Base-by-base conservation (phyloP, 768 basidiomycete species). In the Chalciporus chontae region DNA sequence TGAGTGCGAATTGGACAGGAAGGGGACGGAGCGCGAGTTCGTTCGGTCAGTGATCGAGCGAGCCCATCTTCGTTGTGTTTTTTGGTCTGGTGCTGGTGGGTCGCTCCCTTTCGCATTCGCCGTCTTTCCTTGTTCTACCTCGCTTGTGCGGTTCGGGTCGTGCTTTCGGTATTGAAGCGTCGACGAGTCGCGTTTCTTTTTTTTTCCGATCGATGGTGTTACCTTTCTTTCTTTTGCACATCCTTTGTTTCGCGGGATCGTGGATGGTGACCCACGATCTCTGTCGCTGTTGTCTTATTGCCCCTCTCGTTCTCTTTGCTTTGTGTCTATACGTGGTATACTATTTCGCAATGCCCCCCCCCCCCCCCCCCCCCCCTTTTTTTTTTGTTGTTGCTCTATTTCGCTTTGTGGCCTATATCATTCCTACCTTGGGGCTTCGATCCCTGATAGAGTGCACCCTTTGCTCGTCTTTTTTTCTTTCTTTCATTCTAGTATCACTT, bases 1-100 rank as follows among this genome's bases (percentile, higher is more conserved):
- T 66, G 52, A 66, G 59, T 23, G 64, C 66, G 2, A 68, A 63
- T 23, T 66, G 64, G 64, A 53, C 21, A 3, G 58, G 61, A 1
- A 46, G 64, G 19, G 66, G 66, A 11, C 58, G 64, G 40, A 61
- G 54, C 3, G 64, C 64, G 19, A 53, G 52, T 17, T 65, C 61
- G 31, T 61, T 54, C 44, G 64, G 63, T 39, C 66, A 57, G 44
- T 67, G 43, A 67, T 36, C 34, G 19, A 19, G 27, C 8, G 24
- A n/a, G 31, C 14, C 17, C 19, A 11, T 31, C 29, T 41, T 32
- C 5, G 32, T 13, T 15, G 4, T 5, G 14, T 32, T 11, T 32
- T 15, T 29, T 6, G 34, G n/a, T 36, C 7, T 36, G 34, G 7
- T 36, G 15, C 7, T 36, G 34, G 7, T 36, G 15, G 11, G 10